These are phyloP conservation scores for Diaporthe capsici DNA, from an alignment of 2,329 filamentous ascomycete genomes.

Conservation along the genomic window DNA sequence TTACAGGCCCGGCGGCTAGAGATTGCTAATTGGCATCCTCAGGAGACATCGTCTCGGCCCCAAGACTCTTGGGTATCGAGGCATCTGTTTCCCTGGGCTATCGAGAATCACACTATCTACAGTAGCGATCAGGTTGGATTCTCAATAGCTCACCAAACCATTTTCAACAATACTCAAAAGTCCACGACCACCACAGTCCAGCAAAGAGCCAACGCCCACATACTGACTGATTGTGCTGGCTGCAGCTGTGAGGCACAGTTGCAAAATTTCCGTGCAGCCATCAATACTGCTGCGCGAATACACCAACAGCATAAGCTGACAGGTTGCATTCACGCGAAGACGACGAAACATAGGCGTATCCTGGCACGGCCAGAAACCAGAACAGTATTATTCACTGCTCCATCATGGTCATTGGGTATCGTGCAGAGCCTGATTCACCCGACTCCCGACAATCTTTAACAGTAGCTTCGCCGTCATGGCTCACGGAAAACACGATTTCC, in stretches of 20 bases:
- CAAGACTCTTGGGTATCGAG: background rate
- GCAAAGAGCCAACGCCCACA: background rate
- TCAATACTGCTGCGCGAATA: background rate
- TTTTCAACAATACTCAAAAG: background rate
- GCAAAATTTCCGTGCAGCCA: background rate
- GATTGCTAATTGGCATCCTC: slow-evolving; percentile 19
- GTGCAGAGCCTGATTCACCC: background rate
- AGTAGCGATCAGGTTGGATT: background rate
- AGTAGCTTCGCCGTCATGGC: background rate
- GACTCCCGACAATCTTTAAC: background rate
- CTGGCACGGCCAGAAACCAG: background rate
- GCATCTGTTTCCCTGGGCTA: background rate
- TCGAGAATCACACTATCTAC: background rate
- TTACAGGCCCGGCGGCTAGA: slow-evolving; percentile 32
- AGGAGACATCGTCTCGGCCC: background rate
- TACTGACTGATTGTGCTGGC: background rate
- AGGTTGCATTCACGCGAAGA: background rate
- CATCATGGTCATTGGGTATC: background rate
- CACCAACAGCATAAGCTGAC: background rate
- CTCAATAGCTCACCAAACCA: background rate
- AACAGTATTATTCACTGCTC: background rate
- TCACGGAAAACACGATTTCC: background rate
- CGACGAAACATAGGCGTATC: background rate
- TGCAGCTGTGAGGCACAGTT: background rate
- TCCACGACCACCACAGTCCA: background rate